Evolutionary conservation across 2,329 filamentous ascomycete genomes (phyloP).

Genomic region (Aplosporella prunicola): DNA sequence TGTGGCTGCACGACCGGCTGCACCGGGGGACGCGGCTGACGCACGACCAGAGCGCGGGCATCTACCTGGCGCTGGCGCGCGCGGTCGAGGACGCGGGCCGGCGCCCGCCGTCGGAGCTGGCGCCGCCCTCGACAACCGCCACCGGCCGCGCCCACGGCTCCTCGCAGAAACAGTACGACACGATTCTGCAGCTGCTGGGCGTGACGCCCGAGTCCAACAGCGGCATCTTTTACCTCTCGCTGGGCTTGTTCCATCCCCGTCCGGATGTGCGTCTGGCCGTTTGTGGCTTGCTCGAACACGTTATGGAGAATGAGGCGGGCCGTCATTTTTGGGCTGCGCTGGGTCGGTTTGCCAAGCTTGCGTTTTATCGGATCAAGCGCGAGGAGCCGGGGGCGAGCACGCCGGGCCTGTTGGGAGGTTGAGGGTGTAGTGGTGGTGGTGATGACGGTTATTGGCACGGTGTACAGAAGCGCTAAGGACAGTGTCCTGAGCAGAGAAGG

Average conservation of each 20-base stretch:
- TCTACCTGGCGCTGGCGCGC: slow-evolving; percentile 72
- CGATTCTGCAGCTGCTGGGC: slow-evolving; percentile 54
- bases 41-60: slow-evolving; percentile 65
- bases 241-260: slow-evolving; percentile 87
- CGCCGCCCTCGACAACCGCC: not conserved
- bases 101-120: slow-evolving; percentile 7
- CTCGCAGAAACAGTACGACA: slow-evolving; percentile 28
- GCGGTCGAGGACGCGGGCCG: slow-evolving; percentile 48
- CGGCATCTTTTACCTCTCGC: slow-evolving; percentile 80
- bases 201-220: slow-evolving; percentile 79
- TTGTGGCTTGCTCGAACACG: slow-evolving; percentile 69
- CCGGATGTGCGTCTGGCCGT: slow-evolving; percentile 67
- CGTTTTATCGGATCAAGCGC: slow-evolving; percentile 67
- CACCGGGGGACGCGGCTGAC: slow-evolving; percentile 72
- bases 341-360: slow-evolving; percentile 80
- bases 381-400: slow-evolving; percentile 34
- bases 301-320: slow-evolving; percentile 80
- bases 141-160: slow-evolving; percentile 13
- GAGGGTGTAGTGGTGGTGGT: too few relatives aligned
- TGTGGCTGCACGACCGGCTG: slow-evolving; percentile 86
- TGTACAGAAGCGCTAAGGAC: too few relatives aligned
- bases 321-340: slow-evolving; percentile 85
- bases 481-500: too few relatives aligned
- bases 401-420: slow-evolving; percentile 8
- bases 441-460: too few relatives aligned